Evolutionary conservation across 2,329 filamentous ascomycete species (phyloP), one percentile per base, ranked within the genome.

Genomic region (Dothideomycetes sp.): DNA sequence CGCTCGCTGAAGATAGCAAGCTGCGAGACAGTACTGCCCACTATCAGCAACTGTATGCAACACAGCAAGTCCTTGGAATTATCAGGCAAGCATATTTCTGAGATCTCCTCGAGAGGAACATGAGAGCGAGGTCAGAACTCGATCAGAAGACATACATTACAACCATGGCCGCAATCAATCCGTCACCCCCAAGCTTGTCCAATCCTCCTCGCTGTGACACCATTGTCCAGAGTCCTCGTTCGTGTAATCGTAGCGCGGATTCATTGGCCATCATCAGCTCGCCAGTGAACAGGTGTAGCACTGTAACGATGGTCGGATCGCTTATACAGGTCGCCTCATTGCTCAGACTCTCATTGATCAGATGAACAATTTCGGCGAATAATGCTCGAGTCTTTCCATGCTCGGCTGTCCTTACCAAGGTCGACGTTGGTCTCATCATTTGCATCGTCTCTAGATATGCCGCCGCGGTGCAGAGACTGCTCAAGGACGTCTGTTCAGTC

Each of bases 401-500:
- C 15, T 42, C 32, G 18, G 32, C 37, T 16, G 43, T 29, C 12
- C 24, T 42, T 2, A 14, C 14, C n/a, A 29, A 33, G 11, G 14
- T 30, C 14, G 7, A 17, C 9, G 27, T 14, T 4, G 40, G 30
- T 7, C 39, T 38, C 9, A 42, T 45, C 35, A 48, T 46, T 17
- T 44, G 46, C 53, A 59, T 59, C 31, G 55, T 50, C 32, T 58
- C 55, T 5, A 55, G 50, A 27, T 59, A 52, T 3, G 54, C 52
- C 8, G 55, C 46, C 3, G 55, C 55, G 9, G 57, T 52, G 37
- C 50, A 54, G 2, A 59, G 41, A 3, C 52, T 57, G 41, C 52
- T 53, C 16, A 58, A 39, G 27, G 57, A 58, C 1, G 54, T 50
- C 24, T 50, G 47, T 4, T 44, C 48, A 8, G 48, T 43, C 9